These are phyloP conservation scores for Diutina pseudorugosa DNA, from an alignment of 1,139 yeast species.

Conservation along the genomic window DNA sequence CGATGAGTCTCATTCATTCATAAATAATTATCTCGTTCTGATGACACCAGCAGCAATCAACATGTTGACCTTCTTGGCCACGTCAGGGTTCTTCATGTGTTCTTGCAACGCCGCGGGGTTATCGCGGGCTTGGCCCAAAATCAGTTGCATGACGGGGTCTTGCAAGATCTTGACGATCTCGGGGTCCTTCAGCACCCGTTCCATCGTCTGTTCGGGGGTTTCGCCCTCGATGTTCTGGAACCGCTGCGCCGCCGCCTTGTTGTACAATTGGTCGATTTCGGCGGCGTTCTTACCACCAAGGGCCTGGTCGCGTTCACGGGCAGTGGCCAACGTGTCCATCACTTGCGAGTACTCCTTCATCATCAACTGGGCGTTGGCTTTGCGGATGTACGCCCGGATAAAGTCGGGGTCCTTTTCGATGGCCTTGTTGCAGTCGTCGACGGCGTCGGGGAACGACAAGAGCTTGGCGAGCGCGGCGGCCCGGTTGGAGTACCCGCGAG, in stretches of 20 bases:
- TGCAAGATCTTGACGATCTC: constrained; percentile 83
- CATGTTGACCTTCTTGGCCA: constrained; percentile 76
- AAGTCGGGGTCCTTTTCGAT: constrained; percentile 79
- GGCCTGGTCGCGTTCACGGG: constrained; percentile 64
- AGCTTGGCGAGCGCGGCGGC: constrained; percentile 94
- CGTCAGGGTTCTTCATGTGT: constrained; percentile 95
- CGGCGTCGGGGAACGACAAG: constrained; percentile 95
- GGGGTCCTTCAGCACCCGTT: constrained; percentile 85
- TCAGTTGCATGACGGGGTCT: constrained; percentile 96
- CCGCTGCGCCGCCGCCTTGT: constrained; percentile 69
- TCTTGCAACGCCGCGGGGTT: constrained; percentile 96
- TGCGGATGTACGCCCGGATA: constrained; percentile 91
- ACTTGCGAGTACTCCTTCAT: constrained; percentile 80
- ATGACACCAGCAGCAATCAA: constrained; percentile 96
- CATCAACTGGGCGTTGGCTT: constrained; percentile 89
- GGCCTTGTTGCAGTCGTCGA: constrained; percentile 84
- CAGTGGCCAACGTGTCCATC: constrained; percentile 69
- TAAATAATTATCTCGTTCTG: constrained; percentile 57
- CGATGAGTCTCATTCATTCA: not conserved
- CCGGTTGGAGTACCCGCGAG: constrained; percentile 94
- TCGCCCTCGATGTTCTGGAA: constrained; percentile 79
- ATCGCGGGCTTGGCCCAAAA: constrained; percentile 85
- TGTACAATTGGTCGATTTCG: constrained; percentile 76
- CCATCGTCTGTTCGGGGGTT: constrained; percentile 90
- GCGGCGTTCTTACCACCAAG: constrained; percentile 39